Evolutionary conservation across 495 filamentous ascomycete species (phyloP).

Genomic region (Daldinia grandis): DNA sequence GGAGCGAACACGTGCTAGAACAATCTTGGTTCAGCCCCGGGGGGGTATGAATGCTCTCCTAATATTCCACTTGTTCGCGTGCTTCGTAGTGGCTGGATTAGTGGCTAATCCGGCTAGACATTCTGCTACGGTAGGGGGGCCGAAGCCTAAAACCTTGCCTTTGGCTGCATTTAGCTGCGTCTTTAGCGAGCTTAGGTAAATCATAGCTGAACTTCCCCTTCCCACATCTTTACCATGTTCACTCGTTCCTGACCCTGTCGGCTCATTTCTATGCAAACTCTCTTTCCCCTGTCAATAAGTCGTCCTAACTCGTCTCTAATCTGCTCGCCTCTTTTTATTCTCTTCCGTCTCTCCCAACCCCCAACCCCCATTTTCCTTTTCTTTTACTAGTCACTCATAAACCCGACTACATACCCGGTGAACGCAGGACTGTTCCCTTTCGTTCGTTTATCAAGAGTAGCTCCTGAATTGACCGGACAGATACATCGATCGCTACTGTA

Average conservation of each 20-base stretch:
- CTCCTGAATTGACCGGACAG: conserved; percentile 5
- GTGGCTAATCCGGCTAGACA: conserved; percentile 27
- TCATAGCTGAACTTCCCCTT: conserved; percentile 19
- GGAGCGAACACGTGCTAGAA: conserved; percentile 23
- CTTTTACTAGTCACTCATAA: conserved; percentile 17
- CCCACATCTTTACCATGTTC: neutral
- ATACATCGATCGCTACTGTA: conserved; percentile 22
- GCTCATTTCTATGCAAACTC: conserved; percentile 23
- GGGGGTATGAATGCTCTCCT: conserved; percentile 16
- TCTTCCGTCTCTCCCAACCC: conserved; percentile 19
- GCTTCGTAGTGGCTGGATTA: conserved; percentile 22
- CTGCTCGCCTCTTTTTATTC: conserved; percentile 10
- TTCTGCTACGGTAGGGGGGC: conserved; percentile 16
- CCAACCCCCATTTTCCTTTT: conserved; percentile 31
- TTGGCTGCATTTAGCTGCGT: neutral
- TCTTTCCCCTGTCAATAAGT: conserved; percentile 45
- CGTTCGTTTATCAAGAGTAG: conserved; percentile 28
- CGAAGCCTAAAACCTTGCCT: conserved; percentile 4
- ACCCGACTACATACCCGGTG: conserved; percentile 36
- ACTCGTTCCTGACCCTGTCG: conserved; percentile 1
- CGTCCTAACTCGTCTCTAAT: neutral
- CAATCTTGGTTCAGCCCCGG: conserved; percentile 15
- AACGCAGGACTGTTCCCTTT: conserved; percentile 41
- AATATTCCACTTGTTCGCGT: conserved; percentile 17
- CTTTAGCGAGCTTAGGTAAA: conserved; percentile 6